phyloP scores from a whole-genome alignment of 1,284 basidiomycete genomes.

The Austroboletus niveus region DNA sequence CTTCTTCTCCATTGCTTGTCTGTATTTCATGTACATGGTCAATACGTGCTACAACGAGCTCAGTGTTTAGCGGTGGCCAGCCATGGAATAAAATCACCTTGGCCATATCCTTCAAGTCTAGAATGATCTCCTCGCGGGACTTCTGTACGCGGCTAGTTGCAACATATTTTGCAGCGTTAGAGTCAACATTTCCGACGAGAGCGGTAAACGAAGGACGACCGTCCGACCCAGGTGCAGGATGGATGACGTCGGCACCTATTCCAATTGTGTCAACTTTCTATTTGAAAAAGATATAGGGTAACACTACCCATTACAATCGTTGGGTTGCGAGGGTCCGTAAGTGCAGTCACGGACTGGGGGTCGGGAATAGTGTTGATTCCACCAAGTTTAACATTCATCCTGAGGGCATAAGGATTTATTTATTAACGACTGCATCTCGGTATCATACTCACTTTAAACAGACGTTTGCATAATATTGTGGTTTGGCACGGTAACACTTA shows the following conservation, averaged over 20 bases:
- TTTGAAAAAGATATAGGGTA: background rate
- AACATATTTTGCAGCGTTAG: constrained; percentile 53
- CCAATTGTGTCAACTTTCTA: constrained; percentile 3
- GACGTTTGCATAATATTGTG: constrained; percentile 77
- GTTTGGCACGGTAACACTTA: constrained; percentile 62
- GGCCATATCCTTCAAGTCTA: constrained; percentile 62
- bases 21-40: constrained; percentile 54
- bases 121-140: constrained; percentile 72
- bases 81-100: constrained; percentile 35
- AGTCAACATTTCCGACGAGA: constrained; percentile 73
- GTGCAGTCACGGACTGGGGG: constrained; percentile 52
- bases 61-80: constrained; percentile 4
- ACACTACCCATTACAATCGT: constrained; percentile 72
- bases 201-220: constrained; percentile 75
- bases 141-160: constrained; percentile 62
- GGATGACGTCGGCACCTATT: constrained; percentile 73
- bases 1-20: constrained; percentile 51
- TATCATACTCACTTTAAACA: constrained; percentile 60
- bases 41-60: constrained; percentile 46
- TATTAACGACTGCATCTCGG: background rate
- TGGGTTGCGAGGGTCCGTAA: constrained; percentile 67
- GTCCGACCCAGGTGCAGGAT: constrained; percentile 71
- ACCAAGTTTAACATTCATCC: constrained; percentile 79
- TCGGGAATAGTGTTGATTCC: constrained; percentile 76
- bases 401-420: constrained; percentile 28